Conservation (phyloP, 2,329 filamentous ascomycete genomes). For the Penicillium occitanis region DNA sequence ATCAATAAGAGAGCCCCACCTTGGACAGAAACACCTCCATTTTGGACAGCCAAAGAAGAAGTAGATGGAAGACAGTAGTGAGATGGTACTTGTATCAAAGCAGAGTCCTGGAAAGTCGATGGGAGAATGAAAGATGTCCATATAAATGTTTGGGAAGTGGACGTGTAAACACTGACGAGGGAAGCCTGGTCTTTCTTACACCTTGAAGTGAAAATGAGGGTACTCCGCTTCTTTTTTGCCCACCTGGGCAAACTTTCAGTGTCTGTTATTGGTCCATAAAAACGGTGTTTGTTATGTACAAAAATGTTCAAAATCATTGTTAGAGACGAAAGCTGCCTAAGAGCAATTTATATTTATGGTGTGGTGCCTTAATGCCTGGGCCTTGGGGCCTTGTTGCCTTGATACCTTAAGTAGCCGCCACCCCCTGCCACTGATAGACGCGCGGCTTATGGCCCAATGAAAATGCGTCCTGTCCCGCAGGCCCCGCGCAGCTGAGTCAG, state of each 20-base stretch:
- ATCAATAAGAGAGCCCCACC: conserved; percentile 40
- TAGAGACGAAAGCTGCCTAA: not conserved
- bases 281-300: not conserved
- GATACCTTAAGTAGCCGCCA: not conserved
- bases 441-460: conserved; percentile 1
- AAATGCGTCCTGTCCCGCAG: not conserved
- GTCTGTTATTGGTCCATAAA: not conserved
- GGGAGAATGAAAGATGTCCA: not conserved
- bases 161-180: not conserved
- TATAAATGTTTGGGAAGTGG: not conserved
- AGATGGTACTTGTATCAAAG: not conserved
- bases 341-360: not conserved
- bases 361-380: not conserved
- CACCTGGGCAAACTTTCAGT: not conserved
- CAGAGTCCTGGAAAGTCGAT: not conserved
- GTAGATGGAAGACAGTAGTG: not conserved
- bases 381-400: conserved; percentile 8
- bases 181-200: not conserved
- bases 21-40: conserved; percentile 72
- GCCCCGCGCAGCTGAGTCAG: conserved; percentile 30
- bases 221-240: not conserved
- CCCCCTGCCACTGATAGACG: not conserved
- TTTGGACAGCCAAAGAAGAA: conserved; percentile 27
- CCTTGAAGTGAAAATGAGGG: not conserved
- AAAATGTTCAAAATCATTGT: not conserved